Percentiles rank a stretch among this genome's conserved stretches.
Evolutionary conservation across 176 grass and related monocot genomes (phyloP).

Genomic region (Cenchrus americanus): DNA sequence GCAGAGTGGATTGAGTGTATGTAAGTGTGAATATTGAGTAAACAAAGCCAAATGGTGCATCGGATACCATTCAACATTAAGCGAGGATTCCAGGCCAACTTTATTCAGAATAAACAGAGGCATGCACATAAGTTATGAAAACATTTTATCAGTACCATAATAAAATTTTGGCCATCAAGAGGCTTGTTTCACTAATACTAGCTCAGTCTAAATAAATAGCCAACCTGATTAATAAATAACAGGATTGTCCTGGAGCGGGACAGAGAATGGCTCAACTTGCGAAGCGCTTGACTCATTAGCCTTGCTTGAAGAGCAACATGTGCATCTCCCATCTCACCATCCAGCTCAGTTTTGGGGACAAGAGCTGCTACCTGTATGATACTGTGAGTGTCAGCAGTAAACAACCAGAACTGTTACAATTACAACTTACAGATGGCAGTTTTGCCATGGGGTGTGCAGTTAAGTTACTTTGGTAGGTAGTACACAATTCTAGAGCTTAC

Average conservation of each 20-base stretch:
- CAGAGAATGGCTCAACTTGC: slow-evolving; percentile 78
- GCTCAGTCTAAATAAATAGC: background rate
- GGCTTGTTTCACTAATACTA: background rate
- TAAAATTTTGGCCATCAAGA: background rate
- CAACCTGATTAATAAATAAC: slow-evolving; percentile 82
- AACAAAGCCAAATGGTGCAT: background rate
- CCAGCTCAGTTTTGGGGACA: slow-evolving; percentile 73
- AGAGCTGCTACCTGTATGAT: slow-evolving; percentile 73
- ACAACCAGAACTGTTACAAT: background rate
- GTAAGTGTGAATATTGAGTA: no score
- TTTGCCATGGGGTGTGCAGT: background rate
- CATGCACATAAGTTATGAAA: background rate
- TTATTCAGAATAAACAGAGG: background rate
- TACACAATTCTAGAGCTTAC: background rate
- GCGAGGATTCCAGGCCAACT: background rate
- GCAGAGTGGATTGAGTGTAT: no score
- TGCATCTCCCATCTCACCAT: slow-evolving; percentile 86
- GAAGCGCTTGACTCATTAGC: slow-evolving; percentile 77
- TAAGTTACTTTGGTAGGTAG: background rate
- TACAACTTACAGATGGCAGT: background rate
- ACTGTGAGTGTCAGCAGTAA: background rate
- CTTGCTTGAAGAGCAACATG: slow-evolving; percentile 81
- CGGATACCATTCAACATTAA: background rate
- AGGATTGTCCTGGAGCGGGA: slow-evolving; percentile 67
- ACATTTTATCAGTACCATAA: background rate